Conservation (phyloP, 495 filamentous ascomycete genomes). For the Aspergillus egyptiacus region DNA sequence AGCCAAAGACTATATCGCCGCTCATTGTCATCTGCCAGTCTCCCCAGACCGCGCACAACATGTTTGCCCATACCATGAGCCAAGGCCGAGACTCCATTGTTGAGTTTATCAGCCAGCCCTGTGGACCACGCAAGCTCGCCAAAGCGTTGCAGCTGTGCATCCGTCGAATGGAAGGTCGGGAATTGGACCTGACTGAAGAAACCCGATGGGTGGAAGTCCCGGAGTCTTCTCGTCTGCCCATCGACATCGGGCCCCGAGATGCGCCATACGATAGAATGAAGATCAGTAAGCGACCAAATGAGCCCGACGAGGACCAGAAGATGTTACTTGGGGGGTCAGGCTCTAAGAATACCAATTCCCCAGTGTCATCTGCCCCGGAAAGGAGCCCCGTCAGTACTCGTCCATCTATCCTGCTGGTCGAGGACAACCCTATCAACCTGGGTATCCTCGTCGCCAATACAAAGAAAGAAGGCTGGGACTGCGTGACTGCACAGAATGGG, state of each 20-base stretch:
- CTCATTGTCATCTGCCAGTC: slow-evolving; percentile 29
- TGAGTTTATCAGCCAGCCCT: slow-evolving; percentile 32
- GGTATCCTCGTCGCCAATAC: slow-evolving; percentile 31
- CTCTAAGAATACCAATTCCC: background rate
- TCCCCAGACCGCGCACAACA: slow-evolving; percentile 24
- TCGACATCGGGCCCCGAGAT: slow-evolving; percentile 15
- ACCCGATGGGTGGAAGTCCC: slow-evolving; percentile 28
- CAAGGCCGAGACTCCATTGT: slow-evolving; percentile 6
- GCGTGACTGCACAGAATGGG: slow-evolving; percentile 42
- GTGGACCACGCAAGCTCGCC: slow-evolving; percentile 27
- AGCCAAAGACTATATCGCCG: slow-evolving; percentile 11
- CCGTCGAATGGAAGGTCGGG: slow-evolving; percentile 13
- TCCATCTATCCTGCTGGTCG: slow-evolving; percentile 26
- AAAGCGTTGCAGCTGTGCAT: slow-evolving; percentile 23
- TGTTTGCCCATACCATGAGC: slow-evolving; percentile 20
- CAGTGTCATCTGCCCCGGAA: background rate
- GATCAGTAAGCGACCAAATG: slow-evolving; percentile 19
- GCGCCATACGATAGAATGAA: slow-evolving; percentile 17
- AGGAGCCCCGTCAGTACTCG: background rate
- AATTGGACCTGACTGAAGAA: background rate
- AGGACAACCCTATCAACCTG: slow-evolving; percentile 38
- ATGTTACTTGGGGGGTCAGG: background rate
- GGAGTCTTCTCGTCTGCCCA: slow-evolving; percentile 16
- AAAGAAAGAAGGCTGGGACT: slow-evolving; percentile 28
- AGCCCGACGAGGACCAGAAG: too few relatives aligned